These are phyloP conservation scores for Debaryomyces prosopidis DNA, from an alignment of 805 yeast species.

Conservation along the genomic window DNA sequence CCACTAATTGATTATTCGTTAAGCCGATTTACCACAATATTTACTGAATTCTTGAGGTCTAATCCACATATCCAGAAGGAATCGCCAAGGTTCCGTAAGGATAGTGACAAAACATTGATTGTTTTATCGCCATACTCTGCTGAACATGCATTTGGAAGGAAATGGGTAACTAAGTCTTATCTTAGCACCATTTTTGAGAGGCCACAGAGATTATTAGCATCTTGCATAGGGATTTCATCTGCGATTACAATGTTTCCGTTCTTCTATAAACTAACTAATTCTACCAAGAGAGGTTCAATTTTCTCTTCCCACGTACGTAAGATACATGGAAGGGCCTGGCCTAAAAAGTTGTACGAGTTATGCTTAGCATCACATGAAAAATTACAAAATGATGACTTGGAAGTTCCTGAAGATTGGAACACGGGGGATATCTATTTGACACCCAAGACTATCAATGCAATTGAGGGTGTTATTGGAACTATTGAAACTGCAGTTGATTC, in stretches of 20 bases:
- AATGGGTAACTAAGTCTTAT: constrained; percentile 73
- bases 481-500: constrained; percentile 69
- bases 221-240: constrained; percentile 75
- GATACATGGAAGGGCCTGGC: constrained; percentile 80
- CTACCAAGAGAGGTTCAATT: constrained; percentile 49
- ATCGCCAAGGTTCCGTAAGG: constrained; percentile 35
- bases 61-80: constrained; percentile 43
- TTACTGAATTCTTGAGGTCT: constrained; percentile 42
- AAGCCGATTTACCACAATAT: constrained; percentile 40
- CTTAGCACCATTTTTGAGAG: constrained; percentile 73
- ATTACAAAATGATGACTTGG: constrained; percentile 54
- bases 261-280: constrained; percentile 49
- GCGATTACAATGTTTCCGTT: constrained; percentile 71
- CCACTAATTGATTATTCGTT: constrained; percentile 35
- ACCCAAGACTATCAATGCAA: constrained; percentile 64
- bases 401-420: constrained; percentile 81
- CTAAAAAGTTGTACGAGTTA: constrained; percentile 53
- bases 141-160: constrained; percentile 70
- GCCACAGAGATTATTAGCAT: constrained; percentile 76
- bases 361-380: constrained; percentile 61
- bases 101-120: constrained; percentile 52
- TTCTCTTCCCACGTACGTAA: constrained; percentile 59
- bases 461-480: constrained; percentile 77
- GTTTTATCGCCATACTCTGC: constrained; percentile 69
- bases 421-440: constrained; percentile 79